phyloP scores from a whole-genome alignment of 2,329 filamentous ascomycete genomes.

The Aureobasidium sp. region DNA sequence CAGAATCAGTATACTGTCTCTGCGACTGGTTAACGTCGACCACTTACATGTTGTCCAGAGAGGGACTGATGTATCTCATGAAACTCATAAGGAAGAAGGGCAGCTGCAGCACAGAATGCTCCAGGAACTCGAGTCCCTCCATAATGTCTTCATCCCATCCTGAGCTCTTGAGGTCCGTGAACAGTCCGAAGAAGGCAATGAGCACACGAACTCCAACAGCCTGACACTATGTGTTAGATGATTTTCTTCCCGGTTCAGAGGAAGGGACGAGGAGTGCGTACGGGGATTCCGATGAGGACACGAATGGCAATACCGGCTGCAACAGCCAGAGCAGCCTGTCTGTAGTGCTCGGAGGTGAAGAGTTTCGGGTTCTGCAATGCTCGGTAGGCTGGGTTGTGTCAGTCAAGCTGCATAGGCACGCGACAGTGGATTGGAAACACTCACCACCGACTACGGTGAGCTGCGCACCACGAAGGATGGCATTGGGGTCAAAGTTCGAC shows the following conservation, averaged over 20 bases:
- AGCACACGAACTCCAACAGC: slow-evolving; percentile 63
- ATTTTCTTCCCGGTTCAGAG: background rate
- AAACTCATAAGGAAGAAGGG: slow-evolving; percentile 91
- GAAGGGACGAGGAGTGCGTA: slow-evolving; percentile 33
- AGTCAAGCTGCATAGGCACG: background rate
- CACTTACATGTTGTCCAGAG: slow-evolving; percentile 74
- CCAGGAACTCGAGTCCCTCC: slow-evolving; percentile 67
- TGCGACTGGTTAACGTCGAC: background rate
- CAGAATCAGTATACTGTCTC: background rate
- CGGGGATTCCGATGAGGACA: slow-evolving; percentile 70
- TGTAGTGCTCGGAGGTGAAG: slow-evolving; percentile 84
- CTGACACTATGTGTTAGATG: slow-evolving; percentile 33
- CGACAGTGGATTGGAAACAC: slow-evolving; percentile 18
- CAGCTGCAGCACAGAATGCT: slow-evolving; percentile 86
- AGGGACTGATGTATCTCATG: slow-evolving; percentile 85
- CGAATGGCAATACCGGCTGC: slow-evolving; percentile 72
- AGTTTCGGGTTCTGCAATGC: slow-evolving; percentile 82
- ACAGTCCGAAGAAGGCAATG: slow-evolving; percentile 60
- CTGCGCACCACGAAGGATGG: slow-evolving; percentile 77
- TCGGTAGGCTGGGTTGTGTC: slow-evolving; percentile 39
- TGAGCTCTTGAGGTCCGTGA: slow-evolving; percentile 60
- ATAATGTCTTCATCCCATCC: slow-evolving; percentile 76
- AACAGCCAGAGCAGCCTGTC: slow-evolving; percentile 77
- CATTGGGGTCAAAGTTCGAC: slow-evolving; percentile 66
- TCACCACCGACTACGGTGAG: slow-evolving; percentile 79